Evolutionary conservation across 1,284 basidiomycete genomes (phyloP), one percentile per base, ranked within the genome.

Genomic region (Coniophora puteana): DNA sequence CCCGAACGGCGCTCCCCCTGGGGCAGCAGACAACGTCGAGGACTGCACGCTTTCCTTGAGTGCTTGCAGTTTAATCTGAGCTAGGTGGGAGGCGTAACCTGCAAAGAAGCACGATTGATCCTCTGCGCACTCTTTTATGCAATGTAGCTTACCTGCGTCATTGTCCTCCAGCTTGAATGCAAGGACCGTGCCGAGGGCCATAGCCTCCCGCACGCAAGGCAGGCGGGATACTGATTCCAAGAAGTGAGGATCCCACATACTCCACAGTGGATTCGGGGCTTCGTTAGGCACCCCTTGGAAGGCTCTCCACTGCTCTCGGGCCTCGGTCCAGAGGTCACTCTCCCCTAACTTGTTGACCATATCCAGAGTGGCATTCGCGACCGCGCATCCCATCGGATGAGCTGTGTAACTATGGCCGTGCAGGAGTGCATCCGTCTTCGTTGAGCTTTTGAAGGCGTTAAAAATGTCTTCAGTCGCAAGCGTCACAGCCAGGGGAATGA

Each of bases 321-420:
- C 80, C 1, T 56, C 61, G 6, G 58, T 53, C 88, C 89, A 94
- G 3, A 59, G 57, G 12, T 69, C 66, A 43, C 74, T 73, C 23
- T 49, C 43, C 22, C 58, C 57, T 16, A 84, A 57, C 43, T 67
- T 68, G 14, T 76, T 77, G 20, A 95, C 66, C 44, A 88, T 68
- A 14, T 76, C 65, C 32, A 98, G 69, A 8, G 93, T 81, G 61
- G 84, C 80, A 50, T 85, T 82, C 1, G 95, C 94, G 3, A 97
- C 90, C 39, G 89, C 83, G 61, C 95, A 98, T 0, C 93, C 95
- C 27, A 95, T 72, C 0, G 93, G 80, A 56, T 95, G 89, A 4
- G 93, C 93, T 1, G 90, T 93, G 63, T 99, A 99, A 44, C 87
- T 92, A 62, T 99, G 95, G 0, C 95, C 95, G 50, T 99, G 95